Evolutionary conservation across 164 flowering plant species (phyloP).

Genomic region (Taxillus chinensis): DNA sequence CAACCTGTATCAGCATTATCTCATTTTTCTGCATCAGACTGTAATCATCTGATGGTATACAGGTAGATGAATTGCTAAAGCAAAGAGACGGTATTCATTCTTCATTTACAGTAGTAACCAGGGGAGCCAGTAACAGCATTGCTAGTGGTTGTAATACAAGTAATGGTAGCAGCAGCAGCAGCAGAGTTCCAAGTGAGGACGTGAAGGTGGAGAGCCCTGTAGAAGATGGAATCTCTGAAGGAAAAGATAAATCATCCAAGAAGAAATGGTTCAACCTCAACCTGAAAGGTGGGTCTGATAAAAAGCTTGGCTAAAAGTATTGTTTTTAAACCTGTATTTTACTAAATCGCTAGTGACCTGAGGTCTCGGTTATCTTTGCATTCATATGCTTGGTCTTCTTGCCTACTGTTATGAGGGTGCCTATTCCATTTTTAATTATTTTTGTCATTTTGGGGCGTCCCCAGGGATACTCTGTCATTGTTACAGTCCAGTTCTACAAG

Average conservation of each 20-base stretch:
- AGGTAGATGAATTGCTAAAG: conserved; percentile 94
- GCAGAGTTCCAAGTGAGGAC: conserved; percentile 52
- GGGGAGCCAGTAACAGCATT: conserved; percentile 14
- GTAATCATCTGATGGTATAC: conserved; percentile 1
- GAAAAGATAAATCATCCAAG: conserved; percentile 67
- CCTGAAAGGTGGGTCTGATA: conserved; percentile 60
- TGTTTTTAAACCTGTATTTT: conserved; percentile 1
- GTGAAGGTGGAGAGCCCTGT: conserved; percentile 42
- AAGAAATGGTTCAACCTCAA: conserved; percentile 79
- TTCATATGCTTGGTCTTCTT: not conserved
- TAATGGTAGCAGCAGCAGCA: conserved; percentile 48
- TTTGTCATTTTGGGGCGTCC: not conserved
- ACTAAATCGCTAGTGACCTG: not conserved
- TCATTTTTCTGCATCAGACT: too few relatives aligned
- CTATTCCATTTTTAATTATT: conserved; percentile 4
- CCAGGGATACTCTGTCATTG: conserved; percentile 1
- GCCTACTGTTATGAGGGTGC: conserved; percentile 5
- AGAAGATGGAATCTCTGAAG: conserved; percentile 61
- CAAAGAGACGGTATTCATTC: conserved; percentile 74
- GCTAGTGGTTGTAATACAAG: conserved; percentile 22
- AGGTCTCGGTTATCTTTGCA: conserved; percentile 1
- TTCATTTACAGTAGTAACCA: conserved; percentile 51
- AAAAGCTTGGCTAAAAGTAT: conserved; percentile 30
- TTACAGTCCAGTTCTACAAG: not conserved
- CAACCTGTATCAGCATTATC: too few relatives aligned